These are phyloP conservation scores for Fomitopsis pulvina DNA, from an alignment of 768 basidiomycete genomes.

Conservation along the genomic window DNA sequence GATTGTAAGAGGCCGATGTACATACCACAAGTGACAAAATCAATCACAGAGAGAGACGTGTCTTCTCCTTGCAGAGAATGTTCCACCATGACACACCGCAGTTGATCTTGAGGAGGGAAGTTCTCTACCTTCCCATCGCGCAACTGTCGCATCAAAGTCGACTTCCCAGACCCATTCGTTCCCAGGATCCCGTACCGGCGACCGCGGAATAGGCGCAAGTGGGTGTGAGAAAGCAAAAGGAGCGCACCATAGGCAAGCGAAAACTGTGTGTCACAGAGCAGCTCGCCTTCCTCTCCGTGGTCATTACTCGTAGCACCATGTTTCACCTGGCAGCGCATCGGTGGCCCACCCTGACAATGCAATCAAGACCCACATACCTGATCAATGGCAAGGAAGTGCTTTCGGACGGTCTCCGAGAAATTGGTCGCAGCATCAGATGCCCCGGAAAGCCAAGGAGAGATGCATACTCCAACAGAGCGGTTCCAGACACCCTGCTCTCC, in stretches of 20 bases:
- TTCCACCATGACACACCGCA: conserved; percentile 94
- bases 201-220: conserved; percentile 81
- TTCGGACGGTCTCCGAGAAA: conserved; percentile 59
- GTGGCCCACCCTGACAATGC: not conserved
- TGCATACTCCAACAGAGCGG: conserved; percentile 65
- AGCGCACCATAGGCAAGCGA: conserved; percentile 95
- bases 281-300: conserved; percentile 67
- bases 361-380: no score
- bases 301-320: conserved; percentile 35
- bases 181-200: conserved; percentile 94
- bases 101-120: conserved; percentile 82
- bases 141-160: conserved; percentile 92
- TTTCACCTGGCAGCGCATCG: conserved; percentile 42
- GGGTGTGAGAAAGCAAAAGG: conserved; percentile 90
- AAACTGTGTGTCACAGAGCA: conserved; percentile 90
- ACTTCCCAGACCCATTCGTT: conserved; percentile 94
- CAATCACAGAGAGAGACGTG: conserved; percentile 69
- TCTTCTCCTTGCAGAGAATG: conserved; percentile 96
- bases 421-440: conserved; percentile 37
- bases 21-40: conserved; percentile 84
- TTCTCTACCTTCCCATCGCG: conserved; percentile 94
- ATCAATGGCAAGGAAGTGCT: conserved; percentile 75
- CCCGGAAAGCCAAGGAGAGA: conserved; percentile 56
- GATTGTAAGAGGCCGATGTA: conserved; percentile 6
- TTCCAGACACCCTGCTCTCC: conserved; percentile 52